Evolutionary conservation across 2,329 filamentous ascomycete genomes (phyloP), one percentile per base, ranked within the genome.

Genomic region (Fonsecaea pugnacius): DNA sequence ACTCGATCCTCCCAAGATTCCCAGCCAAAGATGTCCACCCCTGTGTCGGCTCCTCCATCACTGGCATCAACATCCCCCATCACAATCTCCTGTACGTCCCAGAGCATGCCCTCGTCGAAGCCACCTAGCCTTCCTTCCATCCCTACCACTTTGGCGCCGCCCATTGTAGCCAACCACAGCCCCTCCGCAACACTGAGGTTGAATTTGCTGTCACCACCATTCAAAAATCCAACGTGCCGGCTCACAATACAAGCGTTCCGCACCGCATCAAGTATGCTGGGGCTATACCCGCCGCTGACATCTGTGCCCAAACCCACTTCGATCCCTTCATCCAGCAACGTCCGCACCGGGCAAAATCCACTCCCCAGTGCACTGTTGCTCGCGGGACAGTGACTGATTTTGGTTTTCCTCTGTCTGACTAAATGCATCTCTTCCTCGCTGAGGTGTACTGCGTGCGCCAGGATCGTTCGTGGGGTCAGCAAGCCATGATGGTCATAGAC

Each of bases 21-120:
- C 85, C 89, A 92, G 0, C 92, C 93, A 80, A 97, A 99, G 0
- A 97, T 76, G 76, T 97, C 92, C 0, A 97, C 91, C 53, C 88
- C 87, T 0, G 89, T 88, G 1, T 79, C 78, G 3, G 83, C 80
- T 1, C 70, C 69, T 3, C 67, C 70, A 10, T 68, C 69, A 3
- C 67, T 73, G 46, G 66, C 70, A 16, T 68, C 72, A 16, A 62
- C 67, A n/a, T 70, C 67, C 27, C 63, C 69, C 21, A 71, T 58
- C 10, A 70, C 67, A 60, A 99, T 83, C 71, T 96, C 82, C 81
- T 97, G 92, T 64, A 91, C 92, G 82, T 99, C 95, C 86, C 89
- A 98, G 69, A 91, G 85, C 88, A 89, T 95, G 0, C 93, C 95
- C 0, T 89, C 84, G 68, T 91, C 91, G 75, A 98, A 98, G 0